Conservation (phyloP, 192 early-diverging fungal genomes). For the Coemansia sp. region DNA sequence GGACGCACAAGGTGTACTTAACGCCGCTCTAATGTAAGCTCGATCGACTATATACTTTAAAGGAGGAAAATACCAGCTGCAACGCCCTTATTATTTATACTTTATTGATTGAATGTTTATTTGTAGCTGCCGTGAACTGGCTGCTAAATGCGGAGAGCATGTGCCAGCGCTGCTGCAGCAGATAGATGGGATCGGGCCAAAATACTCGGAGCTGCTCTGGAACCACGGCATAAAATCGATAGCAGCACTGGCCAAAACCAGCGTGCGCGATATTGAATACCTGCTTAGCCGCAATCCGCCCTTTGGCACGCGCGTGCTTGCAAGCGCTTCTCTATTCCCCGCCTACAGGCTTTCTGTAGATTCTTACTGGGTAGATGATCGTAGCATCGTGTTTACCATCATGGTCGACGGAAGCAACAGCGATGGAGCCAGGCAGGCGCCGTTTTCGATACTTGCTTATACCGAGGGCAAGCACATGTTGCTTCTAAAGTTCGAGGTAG, state of each 20-base stretch:
- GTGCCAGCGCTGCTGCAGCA: constrained; percentile 55
- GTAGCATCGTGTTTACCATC: constrained; percentile 32
- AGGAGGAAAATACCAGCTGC: background rate
- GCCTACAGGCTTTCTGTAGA: constrained; percentile 5
- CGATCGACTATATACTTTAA: constrained; percentile 10
- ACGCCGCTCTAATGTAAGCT: constrained; percentile 35
- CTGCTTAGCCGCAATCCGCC: constrained; percentile 57
- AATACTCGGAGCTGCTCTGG: constrained; percentile 50
- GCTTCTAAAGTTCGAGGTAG: constrained; percentile 29
- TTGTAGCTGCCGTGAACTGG: constrained; percentile 41
- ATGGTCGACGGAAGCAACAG: background rate
- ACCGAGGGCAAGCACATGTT: constrained; percentile 19
- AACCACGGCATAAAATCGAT: constrained; percentile 52
- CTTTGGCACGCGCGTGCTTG: constrained; percentile 57
- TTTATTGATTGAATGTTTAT: background rate
- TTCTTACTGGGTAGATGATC: constrained; percentile 21
- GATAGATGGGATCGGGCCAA: constrained; percentile 59
- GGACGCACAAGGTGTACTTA: constrained; percentile 11
- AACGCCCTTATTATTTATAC: background rate
- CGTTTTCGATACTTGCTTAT: constrained; percentile 25
- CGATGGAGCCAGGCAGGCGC: background rate
- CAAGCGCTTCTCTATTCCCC: constrained; percentile 15
- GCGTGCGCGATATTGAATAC: constrained; percentile 55
- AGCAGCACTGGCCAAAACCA: constrained; percentile 26
- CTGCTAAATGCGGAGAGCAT: constrained; percentile 50